Base-by-base conservation (phyloP, 2,329 filamentous ascomycete species). In the Colletotrichum lupini region DNA sequence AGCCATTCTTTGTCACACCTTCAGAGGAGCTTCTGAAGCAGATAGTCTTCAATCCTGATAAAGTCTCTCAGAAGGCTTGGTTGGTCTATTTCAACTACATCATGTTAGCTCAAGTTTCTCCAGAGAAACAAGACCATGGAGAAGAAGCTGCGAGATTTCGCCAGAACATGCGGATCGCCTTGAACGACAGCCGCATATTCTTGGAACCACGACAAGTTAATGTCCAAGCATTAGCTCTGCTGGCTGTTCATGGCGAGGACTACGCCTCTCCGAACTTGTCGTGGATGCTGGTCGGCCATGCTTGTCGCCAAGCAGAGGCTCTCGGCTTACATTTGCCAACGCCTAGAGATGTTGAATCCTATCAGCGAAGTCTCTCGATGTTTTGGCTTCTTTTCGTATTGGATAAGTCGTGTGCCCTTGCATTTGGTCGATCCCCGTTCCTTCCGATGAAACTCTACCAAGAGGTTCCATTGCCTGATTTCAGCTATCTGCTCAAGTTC, bases 231-330 rank as follows among this genome's bases (percentile, higher is more conserved):
- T 30, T 68, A 1, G 4, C 67, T 7, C 5, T 68, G 11, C 6
- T 68, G 7, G 67, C 67, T 0, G 22, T 68, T 3, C 67, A 68
- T n/a, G 67, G 67, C 5, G 67, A 68, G 35, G 67, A 68, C 14
- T 68, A 68, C 16, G 53, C 59, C 3, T 68, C 67, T 22, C 59
- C 59, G 3, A 68, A 68, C 52, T 28, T 68, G 30, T 68, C 67
- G 0, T 68, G 59, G 59, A 68, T 68, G 67, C 8, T 68, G 1
- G 67, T 68, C 8, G 67, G 67, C 4, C 67, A 68, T 37, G 59
- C 67, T 22, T 65, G 67, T 52, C 67, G 59, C 2, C 67, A 68
- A 30, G 67, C 59, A 3, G 67, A 68, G 53, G 59, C 67, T 5
- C 22, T 68, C 12, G 67, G 67, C 12, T 26, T 68, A 16, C 67